A percentile compares a stretch with the other conserved stretches of the same genome.
These are phyloP conservation scores for Colletotrichum tanaceti DNA, from an alignment of 2,329 filamentous ascomycete genomes.

Conservation along the genomic window DNA sequence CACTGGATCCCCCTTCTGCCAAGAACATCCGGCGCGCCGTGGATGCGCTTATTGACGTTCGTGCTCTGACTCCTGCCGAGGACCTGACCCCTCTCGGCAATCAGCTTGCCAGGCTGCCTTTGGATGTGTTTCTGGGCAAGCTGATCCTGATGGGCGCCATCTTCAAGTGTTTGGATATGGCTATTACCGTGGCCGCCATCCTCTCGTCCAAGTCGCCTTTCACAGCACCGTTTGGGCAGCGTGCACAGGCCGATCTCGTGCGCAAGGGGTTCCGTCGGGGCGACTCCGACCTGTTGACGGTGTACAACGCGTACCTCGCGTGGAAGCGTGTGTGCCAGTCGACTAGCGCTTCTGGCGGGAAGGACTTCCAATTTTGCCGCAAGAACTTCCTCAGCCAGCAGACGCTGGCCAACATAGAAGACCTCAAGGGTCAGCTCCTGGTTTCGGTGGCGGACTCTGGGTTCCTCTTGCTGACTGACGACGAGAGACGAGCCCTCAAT, in stretches of 20 bases:
- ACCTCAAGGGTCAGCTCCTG: constrained; percentile 91
- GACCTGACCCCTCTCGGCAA: constrained; percentile 87
- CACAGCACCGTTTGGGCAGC: constrained; percentile 84
- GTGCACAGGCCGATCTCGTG: constrained; percentile 83
- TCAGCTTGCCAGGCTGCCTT: constrained; percentile 86
- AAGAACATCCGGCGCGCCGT: constrained; percentile 95
- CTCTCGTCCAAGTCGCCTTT: constrained; percentile 96
- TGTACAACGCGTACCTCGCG: constrained; percentile 91
- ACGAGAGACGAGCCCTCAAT: constrained; percentile 77
- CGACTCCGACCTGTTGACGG: constrained; percentile 91
- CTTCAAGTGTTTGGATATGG: constrained; percentile 92
- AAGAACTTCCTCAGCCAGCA: constrained; percentile 95
- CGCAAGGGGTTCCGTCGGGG: constrained; percentile 83
- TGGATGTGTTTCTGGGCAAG: constrained; percentile 96
- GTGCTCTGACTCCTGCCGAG: constrained; percentile 83
- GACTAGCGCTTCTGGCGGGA: constrained; percentile 65
- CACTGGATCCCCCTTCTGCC: constrained; percentile 87
- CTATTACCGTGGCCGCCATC: constrained; percentile 91
- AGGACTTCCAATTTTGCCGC: constrained; percentile 90
- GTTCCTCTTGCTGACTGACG: constrained; percentile 78
- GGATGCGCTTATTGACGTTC: constrained; percentile 92
- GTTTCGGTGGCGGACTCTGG: constrained; percentile 87
- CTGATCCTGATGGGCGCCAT: constrained; percentile 87
- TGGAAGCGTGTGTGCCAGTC: constrained; percentile 88
- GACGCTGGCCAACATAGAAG: constrained; percentile 90